Conservation (phyloP, 208 protist genomes). For the Trypanosoma boissoni region DNA sequence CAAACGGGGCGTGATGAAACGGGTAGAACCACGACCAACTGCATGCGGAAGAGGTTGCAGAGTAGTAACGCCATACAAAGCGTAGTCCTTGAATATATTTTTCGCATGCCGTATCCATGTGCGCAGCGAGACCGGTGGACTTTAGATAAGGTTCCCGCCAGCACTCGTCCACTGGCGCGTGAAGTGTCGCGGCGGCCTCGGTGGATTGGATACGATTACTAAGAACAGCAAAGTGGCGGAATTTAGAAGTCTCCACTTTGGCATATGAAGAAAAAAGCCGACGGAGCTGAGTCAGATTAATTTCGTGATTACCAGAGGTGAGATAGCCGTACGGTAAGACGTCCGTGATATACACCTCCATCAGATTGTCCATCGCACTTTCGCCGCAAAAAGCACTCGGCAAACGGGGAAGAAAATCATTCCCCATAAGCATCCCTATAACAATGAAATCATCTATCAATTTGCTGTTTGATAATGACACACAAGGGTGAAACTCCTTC, state of each 20-base stretch:
- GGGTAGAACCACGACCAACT: conserved; percentile 85
- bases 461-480: conserved; percentile 63
- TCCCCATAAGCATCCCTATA: conserved; percentile 70
- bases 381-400: conserved; percentile 78
- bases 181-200: conserved; percentile 34
- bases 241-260: conserved; percentile 55
- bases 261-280: conserved; percentile 64
- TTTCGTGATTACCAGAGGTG: conserved; percentile 57
- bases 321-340: conserved; percentile 85
- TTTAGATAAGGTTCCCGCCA: conserved; percentile 58
- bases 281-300: conserved; percentile 61
- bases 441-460: conserved; percentile 86
- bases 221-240: conserved; percentile 53
- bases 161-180: conserved; percentile 31
- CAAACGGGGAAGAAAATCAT: conserved; percentile 79
- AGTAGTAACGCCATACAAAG: conserved; percentile 89
- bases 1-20: conserved; percentile 70
- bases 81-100: conserved; percentile 69
- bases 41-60: conserved; percentile 35
- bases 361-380: conserved; percentile 67
- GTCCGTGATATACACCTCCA: conserved; percentile 74
- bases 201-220: conserved; percentile 32
- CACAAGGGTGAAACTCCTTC: conserved; percentile 56
- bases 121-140: conserved; percentile 30
- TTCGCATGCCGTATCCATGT: conserved; percentile 51